Conservation (phyloP, 495 filamentous ascomycete genomes). For the Pseudoneurospora amorphoporcata region DNA sequence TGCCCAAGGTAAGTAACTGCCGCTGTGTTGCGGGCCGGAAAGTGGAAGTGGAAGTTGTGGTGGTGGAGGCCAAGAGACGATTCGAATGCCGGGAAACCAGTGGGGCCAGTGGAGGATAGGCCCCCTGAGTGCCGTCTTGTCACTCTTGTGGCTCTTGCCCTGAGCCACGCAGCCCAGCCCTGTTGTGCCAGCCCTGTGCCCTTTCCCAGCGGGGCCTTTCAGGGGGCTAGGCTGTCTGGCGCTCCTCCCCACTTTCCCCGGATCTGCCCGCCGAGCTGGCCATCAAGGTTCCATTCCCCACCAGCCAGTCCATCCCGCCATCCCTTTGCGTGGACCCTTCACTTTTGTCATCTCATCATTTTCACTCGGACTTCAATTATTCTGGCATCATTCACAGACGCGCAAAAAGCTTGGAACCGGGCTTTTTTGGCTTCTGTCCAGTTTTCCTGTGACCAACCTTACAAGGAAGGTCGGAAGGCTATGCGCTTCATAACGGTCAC, state of each 20-base stretch:
- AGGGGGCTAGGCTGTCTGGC: neutral
- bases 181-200: neutral
- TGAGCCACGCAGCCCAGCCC: neutral
- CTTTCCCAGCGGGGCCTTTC: neutral
- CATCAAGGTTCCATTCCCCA: neutral
- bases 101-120: neutral
- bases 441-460: too few relatives aligned
- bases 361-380: neutral
- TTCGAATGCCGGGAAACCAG: neutral
- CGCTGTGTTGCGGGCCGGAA: neutral
- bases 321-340: neutral
- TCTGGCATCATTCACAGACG: neutral
- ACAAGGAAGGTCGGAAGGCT: too few relatives aligned
- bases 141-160: neutral
- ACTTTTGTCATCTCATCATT: neutral
- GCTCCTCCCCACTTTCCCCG: neutral
- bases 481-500: too few relatives aligned
- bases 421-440: too few relatives aligned
- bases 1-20: neutral
- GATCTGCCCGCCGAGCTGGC: neutral
- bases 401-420: too few relatives aligned
- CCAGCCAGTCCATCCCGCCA: neutral
- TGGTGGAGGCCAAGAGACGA: neutral
- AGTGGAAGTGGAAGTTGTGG: neutral
- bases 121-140: neutral